Conservation (phyloP, 371 early-diverging fungal species). For the Entomophthora muscae region DNA sequence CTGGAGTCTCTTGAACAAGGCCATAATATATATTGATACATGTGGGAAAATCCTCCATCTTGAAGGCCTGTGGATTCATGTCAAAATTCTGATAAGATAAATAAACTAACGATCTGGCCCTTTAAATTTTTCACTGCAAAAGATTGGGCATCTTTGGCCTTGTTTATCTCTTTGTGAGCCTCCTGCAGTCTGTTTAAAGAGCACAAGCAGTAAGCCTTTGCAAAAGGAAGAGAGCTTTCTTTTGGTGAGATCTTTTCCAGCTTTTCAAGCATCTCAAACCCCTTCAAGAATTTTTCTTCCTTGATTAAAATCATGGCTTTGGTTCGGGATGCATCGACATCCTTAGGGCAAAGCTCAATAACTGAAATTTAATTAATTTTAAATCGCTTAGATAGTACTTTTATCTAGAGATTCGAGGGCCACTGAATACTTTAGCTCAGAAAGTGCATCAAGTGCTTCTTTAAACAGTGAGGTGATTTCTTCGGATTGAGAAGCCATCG, state of each 20-base stretch:
- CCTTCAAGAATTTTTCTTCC: constrained; percentile 1
- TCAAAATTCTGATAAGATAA: too few relatives aligned
- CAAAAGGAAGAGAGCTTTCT: background rate
- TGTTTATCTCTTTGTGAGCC: background rate
- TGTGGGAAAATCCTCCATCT: background rate
- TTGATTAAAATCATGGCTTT: background rate
- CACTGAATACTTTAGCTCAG: background rate
- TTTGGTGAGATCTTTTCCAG: background rate
- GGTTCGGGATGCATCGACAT: background rate
- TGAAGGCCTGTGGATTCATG: constrained; percentile 9
- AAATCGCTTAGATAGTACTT: background rate
- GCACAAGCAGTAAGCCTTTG: constrained; percentile 4
- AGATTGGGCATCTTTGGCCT: background rate
- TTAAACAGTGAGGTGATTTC: background rate
- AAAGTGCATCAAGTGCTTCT: background rate
- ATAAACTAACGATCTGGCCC: constrained; percentile 4
- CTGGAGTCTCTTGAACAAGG: background rate
- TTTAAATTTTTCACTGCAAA: background rate
- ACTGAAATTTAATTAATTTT: background rate
- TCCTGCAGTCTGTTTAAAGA: constrained; percentile 4
- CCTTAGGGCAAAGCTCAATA: background rate
- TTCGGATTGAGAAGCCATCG: background rate
- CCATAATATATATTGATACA: constrained; percentile 2
- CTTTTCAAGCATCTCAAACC: background rate
- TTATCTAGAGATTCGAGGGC: background rate